Conservation (phyloP, 75 land plant genomes). For the Chamaecyparis obtusa region DNA sequence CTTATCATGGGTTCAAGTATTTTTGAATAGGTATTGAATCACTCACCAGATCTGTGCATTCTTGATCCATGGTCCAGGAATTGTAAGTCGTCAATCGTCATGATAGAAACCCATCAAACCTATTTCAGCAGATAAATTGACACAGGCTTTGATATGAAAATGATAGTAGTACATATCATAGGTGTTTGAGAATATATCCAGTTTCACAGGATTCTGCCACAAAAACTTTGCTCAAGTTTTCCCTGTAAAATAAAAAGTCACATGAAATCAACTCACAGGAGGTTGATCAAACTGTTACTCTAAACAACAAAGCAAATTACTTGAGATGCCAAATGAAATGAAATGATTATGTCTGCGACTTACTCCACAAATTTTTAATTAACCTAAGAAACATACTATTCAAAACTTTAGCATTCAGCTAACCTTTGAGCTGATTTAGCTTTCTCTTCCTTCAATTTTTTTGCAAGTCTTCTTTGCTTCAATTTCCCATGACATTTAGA, state of each 20-base stretch:
- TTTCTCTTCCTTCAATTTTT: neutral
- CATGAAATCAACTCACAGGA: neutral
- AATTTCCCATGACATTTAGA: neutral
- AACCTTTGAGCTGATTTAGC: conserved; percentile 6
- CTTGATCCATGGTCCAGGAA: neutral
- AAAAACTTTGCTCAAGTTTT: conserved; percentile 5
- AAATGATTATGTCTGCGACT: neutral
- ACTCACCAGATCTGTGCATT: neutral
- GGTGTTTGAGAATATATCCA: conserved; percentile 6
- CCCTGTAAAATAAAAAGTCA: neutral
- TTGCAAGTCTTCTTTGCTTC: conserved; percentile 15
- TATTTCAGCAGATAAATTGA: neutral
- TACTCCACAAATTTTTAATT: neutral
- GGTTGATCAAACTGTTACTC: neutral
- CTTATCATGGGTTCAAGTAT: neutral
- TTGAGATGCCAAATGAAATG: neutral
- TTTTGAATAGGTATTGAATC: neutral
- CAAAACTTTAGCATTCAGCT: neutral
- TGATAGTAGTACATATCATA: neutral
- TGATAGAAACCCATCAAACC: neutral
- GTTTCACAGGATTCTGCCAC: conserved; percentile 6
- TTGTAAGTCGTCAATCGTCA: neutral
- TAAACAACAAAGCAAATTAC: neutral
- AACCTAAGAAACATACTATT: neutral
- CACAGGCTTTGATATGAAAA: neutral